Evolutionary conservation across 805 yeast species (phyloP).

Genomic region (Scheffersomyces stipitis): DNA sequence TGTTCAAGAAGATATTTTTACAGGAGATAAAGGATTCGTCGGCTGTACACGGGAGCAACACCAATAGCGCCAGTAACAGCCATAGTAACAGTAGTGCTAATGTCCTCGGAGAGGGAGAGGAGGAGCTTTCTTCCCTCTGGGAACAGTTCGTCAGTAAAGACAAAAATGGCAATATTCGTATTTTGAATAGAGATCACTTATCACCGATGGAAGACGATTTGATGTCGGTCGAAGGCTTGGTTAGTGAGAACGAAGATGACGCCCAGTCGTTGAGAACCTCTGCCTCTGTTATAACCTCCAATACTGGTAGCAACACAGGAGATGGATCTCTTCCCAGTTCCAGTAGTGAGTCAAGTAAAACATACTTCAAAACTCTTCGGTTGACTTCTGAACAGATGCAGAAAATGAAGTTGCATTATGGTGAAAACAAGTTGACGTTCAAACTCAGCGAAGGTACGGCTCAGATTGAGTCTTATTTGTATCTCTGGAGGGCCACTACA

Average conservation of each 20-base stretch:
- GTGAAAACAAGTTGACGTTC: slow-evolving; percentile 76
- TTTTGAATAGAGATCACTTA: slow-evolving; percentile 27
- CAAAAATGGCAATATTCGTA: slow-evolving; percentile 65
- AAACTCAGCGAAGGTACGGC: slow-evolving; percentile 84
- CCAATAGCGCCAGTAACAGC: slow-evolving; percentile 8
- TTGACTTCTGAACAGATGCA: slow-evolving; percentile 87
- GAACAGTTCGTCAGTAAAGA: slow-evolving; percentile 50
- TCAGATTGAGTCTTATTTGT: slow-evolving; percentile 67
- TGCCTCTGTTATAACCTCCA: background rate
- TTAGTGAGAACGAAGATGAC: slow-evolving; percentile 9
- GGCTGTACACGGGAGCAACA: slow-evolving; percentile 8
- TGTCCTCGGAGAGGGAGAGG: slow-evolving; percentile 12
- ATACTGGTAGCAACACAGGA: background rate
- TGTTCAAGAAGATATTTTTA: slow-evolving; percentile 67
- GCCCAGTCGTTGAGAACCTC: slow-evolving; percentile 1
- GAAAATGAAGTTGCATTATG: slow-evolving; percentile 68
- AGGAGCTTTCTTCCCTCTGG: slow-evolving; percentile 29
- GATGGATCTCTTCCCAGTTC: background rate
- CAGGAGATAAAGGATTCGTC: slow-evolving; percentile 58
- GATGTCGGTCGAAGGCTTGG: slow-evolving; percentile 2
- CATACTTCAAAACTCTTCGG: slow-evolving; percentile 82
- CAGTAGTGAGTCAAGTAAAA: slow-evolving; percentile 19
- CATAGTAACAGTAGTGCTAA: slow-evolving; percentile 5
- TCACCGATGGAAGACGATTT: slow-evolving; percentile 6
- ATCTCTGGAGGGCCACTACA: slow-evolving; percentile 76